Conservation (phyloP, 495 filamentous ascomycete genomes). For the Penicillium cinerascens region DNA sequence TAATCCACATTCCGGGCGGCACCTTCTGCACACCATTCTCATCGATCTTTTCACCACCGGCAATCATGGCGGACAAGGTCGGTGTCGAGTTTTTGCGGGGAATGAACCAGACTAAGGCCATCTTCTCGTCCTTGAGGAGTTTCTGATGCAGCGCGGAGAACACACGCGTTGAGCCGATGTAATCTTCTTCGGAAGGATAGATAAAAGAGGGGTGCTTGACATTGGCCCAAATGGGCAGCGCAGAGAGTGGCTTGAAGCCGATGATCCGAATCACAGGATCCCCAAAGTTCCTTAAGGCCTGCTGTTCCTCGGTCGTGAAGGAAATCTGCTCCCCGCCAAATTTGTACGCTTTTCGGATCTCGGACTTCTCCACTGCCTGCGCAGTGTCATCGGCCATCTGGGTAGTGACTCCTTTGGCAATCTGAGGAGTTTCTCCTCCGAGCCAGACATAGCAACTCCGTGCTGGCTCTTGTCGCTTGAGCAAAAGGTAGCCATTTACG, state of each 20-base stretch:
- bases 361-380: constrained; percentile 69
- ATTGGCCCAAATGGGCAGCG: constrained; percentile 81
- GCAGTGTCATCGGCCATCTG: constrained; percentile 72
- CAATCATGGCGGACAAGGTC: constrained; percentile 72
- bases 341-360: constrained; percentile 90
- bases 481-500: constrained; percentile 86
- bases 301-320: constrained; percentile 80
- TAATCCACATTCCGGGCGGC: constrained; percentile 86
- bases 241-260: constrained; percentile 81
- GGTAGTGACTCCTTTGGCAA: constrained; percentile 69
- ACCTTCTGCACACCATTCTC: constrained; percentile 63
- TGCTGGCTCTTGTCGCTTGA: constrained; percentile 76
- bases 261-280: constrained; percentile 82
- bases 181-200: constrained; percentile 89
- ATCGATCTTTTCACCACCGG: constrained; percentile 63
- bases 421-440: constrained; percentile 74
- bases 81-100: constrained; percentile 75
- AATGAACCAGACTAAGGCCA: constrained; percentile 87
- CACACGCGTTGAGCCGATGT: constrained; percentile 84
- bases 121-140: constrained; percentile 69
- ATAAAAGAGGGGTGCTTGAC: constrained; percentile 84
- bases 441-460: constrained; percentile 83
- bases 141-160: constrained; percentile 91
- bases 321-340: constrained; percentile 88
- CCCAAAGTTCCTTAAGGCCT: constrained; percentile 71